These are phyloP conservation scores for Plasmodium malariae DNA, from an alignment of 169 alveolate genomes.

Conservation along the genomic window DNA sequence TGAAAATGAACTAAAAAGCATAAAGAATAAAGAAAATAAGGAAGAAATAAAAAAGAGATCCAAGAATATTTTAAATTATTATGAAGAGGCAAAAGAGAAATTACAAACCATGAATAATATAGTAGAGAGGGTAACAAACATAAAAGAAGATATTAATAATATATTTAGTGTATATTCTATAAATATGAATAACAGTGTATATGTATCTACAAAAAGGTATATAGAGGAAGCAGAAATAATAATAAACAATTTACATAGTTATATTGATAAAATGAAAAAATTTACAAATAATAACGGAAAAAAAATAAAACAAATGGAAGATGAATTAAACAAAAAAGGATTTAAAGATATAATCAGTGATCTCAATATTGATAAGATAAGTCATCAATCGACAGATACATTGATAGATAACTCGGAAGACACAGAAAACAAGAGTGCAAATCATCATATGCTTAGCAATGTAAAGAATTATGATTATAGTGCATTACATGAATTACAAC, in stretches of 20 bases:
- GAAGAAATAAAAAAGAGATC: neutral
- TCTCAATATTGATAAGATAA: neutral
- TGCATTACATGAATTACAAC: neutral
- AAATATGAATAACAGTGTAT: conserved; percentile 10
- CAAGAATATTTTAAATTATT: neutral
- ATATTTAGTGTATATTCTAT: conserved; percentile 6
- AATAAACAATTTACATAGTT: neutral
- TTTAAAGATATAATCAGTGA: neutral
- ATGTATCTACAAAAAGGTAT: conserved; percentile 3
- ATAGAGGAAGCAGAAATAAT: conserved; percentile 8
- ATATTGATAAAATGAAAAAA: conserved; percentile 7
- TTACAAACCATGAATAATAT: neutral
- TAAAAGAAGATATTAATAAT: conserved; percentile 19
- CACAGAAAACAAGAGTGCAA: neutral
- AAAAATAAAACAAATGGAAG: conserved; percentile 2
- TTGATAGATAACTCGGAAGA: neutral
- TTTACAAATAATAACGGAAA: neutral
- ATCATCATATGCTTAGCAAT: neutral
- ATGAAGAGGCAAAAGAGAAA: conserved; percentile 2
- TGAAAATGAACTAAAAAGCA: neutral
- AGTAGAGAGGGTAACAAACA: neutral
- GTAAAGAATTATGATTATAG: neutral
- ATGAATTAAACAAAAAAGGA: neutral
- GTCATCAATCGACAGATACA: neutral
- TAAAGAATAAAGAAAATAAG: neutral